These are phyloP conservation scores for Podaxis rugospora DNA, from an alignment of 768 basidiomycete genomes.

Conservation along the genomic window DNA sequence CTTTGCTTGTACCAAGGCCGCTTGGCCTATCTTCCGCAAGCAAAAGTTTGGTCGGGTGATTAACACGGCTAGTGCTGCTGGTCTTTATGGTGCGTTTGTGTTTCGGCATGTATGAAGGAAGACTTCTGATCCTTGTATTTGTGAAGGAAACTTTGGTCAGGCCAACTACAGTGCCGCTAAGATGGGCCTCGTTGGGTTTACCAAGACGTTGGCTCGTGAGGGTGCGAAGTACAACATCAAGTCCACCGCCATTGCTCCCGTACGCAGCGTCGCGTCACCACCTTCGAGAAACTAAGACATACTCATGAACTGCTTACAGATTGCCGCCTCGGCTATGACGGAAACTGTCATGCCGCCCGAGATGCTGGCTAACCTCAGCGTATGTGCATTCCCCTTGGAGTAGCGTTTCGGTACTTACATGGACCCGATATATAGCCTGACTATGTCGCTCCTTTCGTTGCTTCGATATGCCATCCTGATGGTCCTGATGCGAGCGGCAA, in stretches of 20 bases:
- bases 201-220: constrained; percentile 89
- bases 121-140: not conserved
- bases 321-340: constrained; percentile 96
- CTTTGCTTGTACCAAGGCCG: constrained; percentile 89
- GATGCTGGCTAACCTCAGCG: constrained; percentile 83
- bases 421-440: constrained; percentile 54
- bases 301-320: constrained; percentile 36
- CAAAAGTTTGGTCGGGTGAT: constrained; percentile 93
- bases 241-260: constrained; percentile 85
- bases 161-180: constrained; percentile 98
- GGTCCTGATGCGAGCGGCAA: constrained; percentile 75
- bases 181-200: constrained; percentile 91
- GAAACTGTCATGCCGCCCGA: constrained; percentile 94
- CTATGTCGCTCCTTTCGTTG: constrained; percentile 90
- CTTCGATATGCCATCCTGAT: constrained; percentile 81
- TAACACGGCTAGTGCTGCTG: constrained; percentile 94
- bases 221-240: constrained; percentile 90
- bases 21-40: constrained; percentile 92
- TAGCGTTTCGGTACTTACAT: constrained; percentile 7
- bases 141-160: constrained; percentile 88
- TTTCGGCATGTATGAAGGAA: not conserved
- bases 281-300: not conserved
- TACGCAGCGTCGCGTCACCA: constrained; percentile 31
- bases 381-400: constrained; percentile 22
- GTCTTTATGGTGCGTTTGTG: constrained; percentile 68